Evolutionary conservation across 192 early-diverging fungal genomes (phyloP), one percentile per base, ranked within the genome.

Genomic region (Coemansia biformis): DNA sequence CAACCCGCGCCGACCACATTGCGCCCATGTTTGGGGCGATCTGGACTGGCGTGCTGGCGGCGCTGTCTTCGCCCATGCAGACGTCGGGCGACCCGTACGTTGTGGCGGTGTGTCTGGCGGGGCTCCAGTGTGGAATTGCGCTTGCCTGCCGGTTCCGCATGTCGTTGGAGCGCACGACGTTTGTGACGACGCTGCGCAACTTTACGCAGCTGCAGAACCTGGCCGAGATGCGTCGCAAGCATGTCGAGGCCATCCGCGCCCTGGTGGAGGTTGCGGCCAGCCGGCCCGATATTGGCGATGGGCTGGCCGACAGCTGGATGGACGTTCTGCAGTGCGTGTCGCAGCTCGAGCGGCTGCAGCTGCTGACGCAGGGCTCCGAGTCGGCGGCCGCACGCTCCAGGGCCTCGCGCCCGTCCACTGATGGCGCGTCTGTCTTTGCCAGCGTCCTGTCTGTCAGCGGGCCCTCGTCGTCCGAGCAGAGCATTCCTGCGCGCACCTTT

Each of bases 21-120:
- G 84, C 85, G 35, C 81, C 81, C 9, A 96, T 96, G 93, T 93
- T 96, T 72, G 84, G 89, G 31, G 80, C 86, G 0, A 79, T 89
- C 3, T 96, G 93, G 93, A 90, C 89, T 76, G 76, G 89, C 0
- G 76, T 91, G 26, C 71, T 96, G 37, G 85, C 91, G 0, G 88
- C 86, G 9, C 64, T 93, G 19, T 86, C 83, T 32, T 80, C 80
- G 33, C 89, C 91, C 4, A 67, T 93, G 50, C 93, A 96, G 66
- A 85, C 89, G 47, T 81, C 81, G 9, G 79, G 88, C 19, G 88
- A 92, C 50, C 60, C 79, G 0, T 83, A 87, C 15, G 83, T 82
- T 1, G 75, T 83, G 0, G 75, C 80, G 12, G 63, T 90, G 15
- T 88, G 86, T 39, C 65, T 96, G 17, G 71, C 83, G 2, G 92